A percentile compares a stretch with the other conserved stretches of the same genome.
Conservation (phyloP, 352 stramenopile species). For the Globisporangium nagaii region DNA sequence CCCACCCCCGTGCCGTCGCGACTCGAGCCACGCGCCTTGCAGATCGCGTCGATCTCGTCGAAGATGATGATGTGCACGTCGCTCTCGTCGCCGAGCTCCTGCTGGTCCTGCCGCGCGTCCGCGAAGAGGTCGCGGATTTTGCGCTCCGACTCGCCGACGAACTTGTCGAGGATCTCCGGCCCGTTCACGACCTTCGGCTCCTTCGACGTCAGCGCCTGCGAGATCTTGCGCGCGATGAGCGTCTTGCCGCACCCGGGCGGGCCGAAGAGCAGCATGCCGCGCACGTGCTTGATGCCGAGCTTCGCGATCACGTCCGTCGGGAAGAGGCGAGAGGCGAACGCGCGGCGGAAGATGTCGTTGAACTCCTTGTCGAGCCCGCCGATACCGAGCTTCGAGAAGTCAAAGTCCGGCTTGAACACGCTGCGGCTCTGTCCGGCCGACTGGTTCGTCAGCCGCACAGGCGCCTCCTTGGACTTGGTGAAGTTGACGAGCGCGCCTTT, state of each 20-base stretch:
- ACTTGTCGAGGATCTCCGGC: constrained; percentile 99
- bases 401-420: constrained; percentile 96
- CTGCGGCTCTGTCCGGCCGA: constrained; percentile 62
- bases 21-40: constrained; percentile 92
- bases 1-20: constrained; percentile 94
- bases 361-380: constrained; percentile 98
- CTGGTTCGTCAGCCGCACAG: constrained; percentile 76
- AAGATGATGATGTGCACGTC: constrained; percentile 99
- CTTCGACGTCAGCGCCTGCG: constrained; percentile 93
- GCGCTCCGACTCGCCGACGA: constrained; percentile 97
- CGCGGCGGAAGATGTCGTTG: constrained; percentile 98
- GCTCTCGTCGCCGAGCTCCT: constrained; percentile 93
- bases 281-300: constrained; percentile 98
- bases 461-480: constrained; percentile 69
- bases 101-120: constrained; percentile 87
- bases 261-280: constrained; percentile 88
- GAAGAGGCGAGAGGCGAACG: constrained; percentile 98
- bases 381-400: constrained; percentile 99
- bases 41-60: constrained; percentile 99
- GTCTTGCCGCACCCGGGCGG: constrained; percentile 94
- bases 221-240: constrained; percentile 98
- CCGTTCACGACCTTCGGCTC: constrained; percentile 98
- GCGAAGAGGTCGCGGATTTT: constrained; percentile 98
- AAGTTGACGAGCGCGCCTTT: constrained; percentile 72
- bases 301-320: constrained; percentile 94